A percentile compares a stretch with the other conserved stretches of the same genome.
Evolutionary conservation across 2,329 filamentous ascomycete species (phyloP).

Genomic region (Aspergillus sp.): DNA sequence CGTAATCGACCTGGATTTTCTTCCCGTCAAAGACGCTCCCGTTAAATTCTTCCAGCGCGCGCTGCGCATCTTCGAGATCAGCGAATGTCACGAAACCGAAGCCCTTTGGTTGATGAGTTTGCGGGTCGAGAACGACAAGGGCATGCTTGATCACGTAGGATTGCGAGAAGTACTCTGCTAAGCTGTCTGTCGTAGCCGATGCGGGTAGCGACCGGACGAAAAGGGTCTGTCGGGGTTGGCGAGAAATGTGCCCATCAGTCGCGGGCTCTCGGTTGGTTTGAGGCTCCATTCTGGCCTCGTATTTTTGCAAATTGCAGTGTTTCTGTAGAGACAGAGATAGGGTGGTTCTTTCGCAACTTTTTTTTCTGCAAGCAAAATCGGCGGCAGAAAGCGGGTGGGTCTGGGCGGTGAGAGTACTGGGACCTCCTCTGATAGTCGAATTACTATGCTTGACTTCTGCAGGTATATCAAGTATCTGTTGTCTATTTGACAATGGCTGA

Average conservation of each 20-base stretch:
- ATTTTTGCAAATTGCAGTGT: constrained; percentile 7
- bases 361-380: constrained; percentile 23
- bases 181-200: constrained; percentile 68
- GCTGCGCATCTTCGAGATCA: constrained; percentile 80
- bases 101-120: constrained; percentile 80
- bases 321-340: constrained; percentile 6
- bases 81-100: constrained; percentile 97
- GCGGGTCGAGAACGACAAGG: constrained; percentile 78
- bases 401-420: constrained; percentile 16
- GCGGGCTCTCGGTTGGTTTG: constrained; percentile 14
- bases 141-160: constrained; percentile 94
- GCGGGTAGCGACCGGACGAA: constrained; percentile 85
- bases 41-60: constrained; percentile 74
- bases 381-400: constrained; percentile 27
- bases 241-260: constrained; percentile 14
- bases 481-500: constrained; percentile 34
- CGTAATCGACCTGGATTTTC: constrained; percentile 78
- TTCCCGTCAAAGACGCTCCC: constrained; percentile 70
- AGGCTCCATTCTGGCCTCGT: constrained; percentile 13
- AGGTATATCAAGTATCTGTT: background rate
- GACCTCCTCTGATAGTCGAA: background rate
- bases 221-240: constrained; percentile 56
- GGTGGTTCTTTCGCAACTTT: constrained; percentile 1
- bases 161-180: constrained; percentile 88
- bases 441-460: background rate